A percentile compares a stretch with the other conserved stretches of the same genome.
Conservation (phyloP, 371 early-diverging fungal genomes). For the Mitosporidium daphniae region DNA sequence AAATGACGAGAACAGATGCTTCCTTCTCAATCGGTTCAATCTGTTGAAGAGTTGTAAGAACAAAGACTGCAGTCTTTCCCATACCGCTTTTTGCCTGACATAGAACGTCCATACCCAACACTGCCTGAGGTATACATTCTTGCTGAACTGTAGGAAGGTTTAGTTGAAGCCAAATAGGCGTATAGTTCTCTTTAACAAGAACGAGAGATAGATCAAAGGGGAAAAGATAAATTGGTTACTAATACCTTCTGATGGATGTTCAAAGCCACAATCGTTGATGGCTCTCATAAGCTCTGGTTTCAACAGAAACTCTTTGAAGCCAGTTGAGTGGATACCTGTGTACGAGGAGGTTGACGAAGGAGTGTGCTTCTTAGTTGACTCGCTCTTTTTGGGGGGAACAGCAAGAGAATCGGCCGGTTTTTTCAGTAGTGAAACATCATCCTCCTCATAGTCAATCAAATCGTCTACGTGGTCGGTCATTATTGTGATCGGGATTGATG, state of each 20-base stretch:
- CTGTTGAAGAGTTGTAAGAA: conserved; percentile 72
- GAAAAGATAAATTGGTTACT: not conserved
- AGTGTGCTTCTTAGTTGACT: conserved; percentile 4
- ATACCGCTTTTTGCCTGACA: conserved; percentile 96
- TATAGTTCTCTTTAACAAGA: too few species aligned
- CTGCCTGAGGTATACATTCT: conserved; percentile 84
- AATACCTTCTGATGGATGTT: conserved; percentile 77
- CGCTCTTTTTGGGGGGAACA: conserved; percentile 5
- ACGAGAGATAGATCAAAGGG: not conserved
- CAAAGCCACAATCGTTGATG: conserved; percentile 84
- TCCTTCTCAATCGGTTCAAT: conserved; percentile 29
- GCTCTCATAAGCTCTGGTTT: conserved; percentile 69
- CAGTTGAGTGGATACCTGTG: conserved; percentile 80
- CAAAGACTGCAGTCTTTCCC: conserved; percentile 96
- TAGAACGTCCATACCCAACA: conserved; percentile 70
- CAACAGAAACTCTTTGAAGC: conserved; percentile 81
- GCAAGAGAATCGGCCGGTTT: conserved; percentile 4
- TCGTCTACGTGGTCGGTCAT: too few species aligned
- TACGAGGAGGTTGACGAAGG: conserved; percentile 60
- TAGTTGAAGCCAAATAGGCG: not conserved
- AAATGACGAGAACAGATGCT: conserved; percentile 50
- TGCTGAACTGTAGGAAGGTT: conserved; percentile 42
- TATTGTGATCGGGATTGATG: too few species aligned
- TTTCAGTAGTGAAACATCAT: conserved; percentile 19
- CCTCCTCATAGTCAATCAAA: conserved; percentile 73